These are phyloP conservation scores for Russula ochroleuca DNA, from an alignment of 768 basidiomycete genomes.

Conservation along the genomic window DNA sequence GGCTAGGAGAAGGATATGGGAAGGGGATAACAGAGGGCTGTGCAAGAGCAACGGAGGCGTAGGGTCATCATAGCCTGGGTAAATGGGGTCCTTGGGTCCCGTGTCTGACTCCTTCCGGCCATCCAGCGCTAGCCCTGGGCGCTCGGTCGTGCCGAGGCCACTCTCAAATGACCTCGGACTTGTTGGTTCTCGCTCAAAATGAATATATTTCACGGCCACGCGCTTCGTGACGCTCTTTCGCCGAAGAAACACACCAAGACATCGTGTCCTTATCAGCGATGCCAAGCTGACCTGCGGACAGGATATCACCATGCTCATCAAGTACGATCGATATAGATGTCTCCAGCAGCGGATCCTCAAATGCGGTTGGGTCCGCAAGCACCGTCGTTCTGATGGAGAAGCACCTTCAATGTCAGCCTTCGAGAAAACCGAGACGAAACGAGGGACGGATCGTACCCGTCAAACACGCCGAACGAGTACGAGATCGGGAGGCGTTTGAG, in stretches of 20 bases:
- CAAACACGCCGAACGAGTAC: slow-evolving; percentile 77
- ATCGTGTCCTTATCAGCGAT: slow-evolving; percentile 38
- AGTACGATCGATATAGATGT: slow-evolving; percentile 63
- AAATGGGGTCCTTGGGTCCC: background rate
- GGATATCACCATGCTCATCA: slow-evolving; percentile 45
- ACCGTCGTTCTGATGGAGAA: slow-evolving; percentile 50
- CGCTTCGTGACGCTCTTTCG: slow-evolving; percentile 29
- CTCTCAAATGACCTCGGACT: background rate
- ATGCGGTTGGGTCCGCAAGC: slow-evolving; percentile 80
- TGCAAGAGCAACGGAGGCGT: slow-evolving; percentile 1
- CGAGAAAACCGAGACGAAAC: background rate
- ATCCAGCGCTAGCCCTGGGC: background rate
- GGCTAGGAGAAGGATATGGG: slow-evolving; percentile 1
- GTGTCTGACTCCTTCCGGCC: background rate
- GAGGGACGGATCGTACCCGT: slow-evolving; percentile 49
- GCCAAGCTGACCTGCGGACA: slow-evolving; percentile 55
- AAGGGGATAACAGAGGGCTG: background rate
- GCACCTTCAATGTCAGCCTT: background rate
- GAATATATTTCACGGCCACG: slow-evolving; percentile 23
- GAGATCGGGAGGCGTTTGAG: slow-evolving; percentile 46
- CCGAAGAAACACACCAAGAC: slow-evolving; percentile 39
- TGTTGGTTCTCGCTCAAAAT: slow-evolving; percentile 9
- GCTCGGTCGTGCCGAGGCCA: background rate
- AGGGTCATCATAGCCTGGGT: slow-evolving; percentile 1
- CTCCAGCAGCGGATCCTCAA: slow-evolving; percentile 84